Evolutionary conservation across 106 monocot genomes (phyloP), one percentile per base, ranked within the genome.

Genomic region (Gastrodia elata): DNA sequence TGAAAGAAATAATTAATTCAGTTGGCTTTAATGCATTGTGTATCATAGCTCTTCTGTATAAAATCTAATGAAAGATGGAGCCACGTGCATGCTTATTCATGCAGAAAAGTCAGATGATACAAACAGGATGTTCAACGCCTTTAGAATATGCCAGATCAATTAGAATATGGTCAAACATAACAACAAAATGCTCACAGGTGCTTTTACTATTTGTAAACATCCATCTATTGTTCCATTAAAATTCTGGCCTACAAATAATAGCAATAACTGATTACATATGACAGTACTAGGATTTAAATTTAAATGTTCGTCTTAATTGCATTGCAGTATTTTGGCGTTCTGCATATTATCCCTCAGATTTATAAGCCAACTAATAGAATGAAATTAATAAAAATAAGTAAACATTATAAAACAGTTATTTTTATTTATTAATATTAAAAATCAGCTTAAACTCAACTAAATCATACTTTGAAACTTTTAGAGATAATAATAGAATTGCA

Each of bases 51-150:
- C 16, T 38, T 37, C 1, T 67, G 67, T 20, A n/a, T 36, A 20
- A 67, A 67, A 20, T 14, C 67, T 35, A 67, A 36, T 18, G n/a
- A n/a, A n/a, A n/a, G n/a, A n/a, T n/a, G n/a, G n/a, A n/a, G n/a
- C n/a, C n/a, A 67, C 1, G n/a, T 67, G 67, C 67, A 67, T 67
- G n/a, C 35, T 37, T 36, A 14, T 35, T 67, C 36, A 67, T 37
- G 0, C 36, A 67, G 20, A 67, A 22, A 67, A 38, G 20, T 44
- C 43, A 44, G 43, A 15, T 15, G 22, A 6, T 32, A 11, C 57
- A 10, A 33, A 61, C 7, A 61, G 32, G 30, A 11, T 9, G 28
- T 59, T 16, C 22, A 27, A 27, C 0, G 10, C 14, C 61, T 61
- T 30, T 59, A 8, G 28, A 5, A 25, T 58, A 26, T 25, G 26